Evolutionary conservation across 192 early-diverging fungal genomes (phyloP), one percentile per base, ranked within the genome.

Genomic region (Umbelopsis ramanniana): DNA sequence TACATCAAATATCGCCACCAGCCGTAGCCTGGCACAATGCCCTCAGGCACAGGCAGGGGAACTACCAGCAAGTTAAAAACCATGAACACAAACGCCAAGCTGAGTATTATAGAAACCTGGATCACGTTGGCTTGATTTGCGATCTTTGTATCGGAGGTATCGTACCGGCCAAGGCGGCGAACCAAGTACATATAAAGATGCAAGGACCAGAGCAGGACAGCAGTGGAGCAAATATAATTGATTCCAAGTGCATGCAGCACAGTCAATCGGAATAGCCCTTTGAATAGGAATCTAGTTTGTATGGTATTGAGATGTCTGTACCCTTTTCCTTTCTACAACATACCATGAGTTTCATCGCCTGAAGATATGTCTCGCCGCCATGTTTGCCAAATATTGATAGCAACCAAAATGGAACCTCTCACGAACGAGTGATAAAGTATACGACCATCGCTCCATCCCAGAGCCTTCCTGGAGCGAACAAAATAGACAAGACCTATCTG

Each of bases 1-100:
- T 70, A 50, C 22, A 70, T 3, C 69, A 70, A 26, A 24, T 70
- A 70, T 50, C 47, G 45, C 69, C 46, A 70, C 47, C 46, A 33
- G 5, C n/a, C 69, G 24, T 48, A 70, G 21, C 69, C 69, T 24
- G 9, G 21, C 11, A 68, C 37, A 12, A 26, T 68, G 15, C 69
- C 69, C 2, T 52, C 48, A 7, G 4, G 4, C 4, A 50, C 47
- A 22, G 69, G 67, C 2, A 50, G 17, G 2, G 69, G 69, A 21
- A 70, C 50, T 10, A 70, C 23, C 12, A 50, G 15, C 22, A 47
- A 19, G 17, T 70, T 70, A 6, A 33, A 21, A 12, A 22, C 26
- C 23, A 46, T 37, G 12, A 70, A 50, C 9, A 50, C 9, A 23
- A 48, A 46, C 23, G 15, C 47, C 21, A 70, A 35, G n/a, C 17